Evolutionary conservation across 2,329 filamentous ascomycete genomes (phyloP).

Genomic region (Penicillium rolfsii): DNA sequence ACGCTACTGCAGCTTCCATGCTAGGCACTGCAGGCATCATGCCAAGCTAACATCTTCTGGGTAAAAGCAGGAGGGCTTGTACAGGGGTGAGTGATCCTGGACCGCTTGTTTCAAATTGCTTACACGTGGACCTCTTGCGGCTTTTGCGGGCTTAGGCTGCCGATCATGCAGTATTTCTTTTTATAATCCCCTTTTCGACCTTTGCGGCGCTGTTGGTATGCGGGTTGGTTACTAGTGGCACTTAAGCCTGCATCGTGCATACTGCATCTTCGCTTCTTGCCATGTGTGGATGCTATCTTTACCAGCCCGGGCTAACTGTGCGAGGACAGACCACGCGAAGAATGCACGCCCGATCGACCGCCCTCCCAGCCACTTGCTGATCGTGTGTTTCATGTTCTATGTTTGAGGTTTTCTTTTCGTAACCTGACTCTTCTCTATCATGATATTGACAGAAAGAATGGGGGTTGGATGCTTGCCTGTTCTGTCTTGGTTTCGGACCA

Average conservation of each 20-base stretch:
- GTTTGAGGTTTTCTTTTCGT: background rate
- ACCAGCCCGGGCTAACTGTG: background rate
- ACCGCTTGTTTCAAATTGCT: conserved; percentile 8
- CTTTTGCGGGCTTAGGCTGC: conserved; percentile 3
- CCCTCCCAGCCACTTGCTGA: background rate
- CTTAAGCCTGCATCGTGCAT: conserved; percentile 2
- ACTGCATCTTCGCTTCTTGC: background rate
- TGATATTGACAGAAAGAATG: background rate
- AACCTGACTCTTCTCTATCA: background rate
- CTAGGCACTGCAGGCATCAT: background rate
- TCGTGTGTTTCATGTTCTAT: background rate
- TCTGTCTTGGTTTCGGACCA: background rate
- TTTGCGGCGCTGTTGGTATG: conserved; percentile 1
- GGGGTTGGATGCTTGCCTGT: background rate
- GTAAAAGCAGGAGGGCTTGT: background rate
- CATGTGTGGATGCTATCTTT: conserved; percentile 3
- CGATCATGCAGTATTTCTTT: conserved; percentile 1
- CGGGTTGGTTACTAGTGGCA: conserved; percentile 1
- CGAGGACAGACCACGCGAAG: background rate
- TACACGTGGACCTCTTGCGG: conserved; percentile 7
- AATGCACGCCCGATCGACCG: background rate
- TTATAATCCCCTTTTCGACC: background rate
- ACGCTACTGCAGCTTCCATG: conserved; percentile 5
- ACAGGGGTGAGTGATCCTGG: background rate
- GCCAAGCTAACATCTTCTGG: background rate